Evolutionary conservation across 805 yeast genomes (phyloP).

Genomic region (Sugiyamaella americana): DNA sequence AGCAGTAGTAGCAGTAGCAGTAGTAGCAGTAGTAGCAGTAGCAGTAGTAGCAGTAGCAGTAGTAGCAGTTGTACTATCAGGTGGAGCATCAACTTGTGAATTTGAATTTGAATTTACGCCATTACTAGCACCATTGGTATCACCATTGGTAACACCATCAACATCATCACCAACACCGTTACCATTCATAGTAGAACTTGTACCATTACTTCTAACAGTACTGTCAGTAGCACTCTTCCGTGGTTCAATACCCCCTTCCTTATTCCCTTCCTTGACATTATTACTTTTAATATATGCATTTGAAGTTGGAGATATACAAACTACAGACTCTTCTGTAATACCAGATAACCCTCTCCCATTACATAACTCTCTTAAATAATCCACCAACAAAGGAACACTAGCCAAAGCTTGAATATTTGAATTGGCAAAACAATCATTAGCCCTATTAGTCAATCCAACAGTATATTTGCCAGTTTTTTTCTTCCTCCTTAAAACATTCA

Average conservation of each 20-base stretch:
- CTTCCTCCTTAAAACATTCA: slow-evolving; percentile 12
- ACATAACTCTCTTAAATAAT: slow-evolving; percentile 18
- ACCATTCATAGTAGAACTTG: background rate
- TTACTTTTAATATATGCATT: background rate
- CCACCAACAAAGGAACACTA: slow-evolving; percentile 20
- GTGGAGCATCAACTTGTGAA: background rate
- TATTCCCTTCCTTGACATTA: too few relatives aligned
- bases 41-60: background rate
- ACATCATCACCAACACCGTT: background rate
- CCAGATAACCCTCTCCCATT: too few relatives aligned
- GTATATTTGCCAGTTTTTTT: slow-evolving; percentile 44
- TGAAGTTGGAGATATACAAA: too few relatives aligned
- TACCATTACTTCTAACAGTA: background rate
- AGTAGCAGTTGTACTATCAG: background rate
- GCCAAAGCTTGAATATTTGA: slow-evolving; percentile 65
- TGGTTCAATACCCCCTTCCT: too few relatives aligned
- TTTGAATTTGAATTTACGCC: background rate
- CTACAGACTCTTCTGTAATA: too few relatives aligned
- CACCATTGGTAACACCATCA: background rate
- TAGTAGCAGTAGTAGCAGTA: background rate
- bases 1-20: background rate
- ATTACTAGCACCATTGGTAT: too few relatives aligned
- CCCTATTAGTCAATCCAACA: slow-evolving; percentile 74
- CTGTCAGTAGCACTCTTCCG: background rate
- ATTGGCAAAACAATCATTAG: slow-evolving; percentile 92